These are phyloP conservation scores for Debaryomyces hansenii DNA, from an alignment of 805 yeast genomes.

Conservation along the genomic window DNA sequence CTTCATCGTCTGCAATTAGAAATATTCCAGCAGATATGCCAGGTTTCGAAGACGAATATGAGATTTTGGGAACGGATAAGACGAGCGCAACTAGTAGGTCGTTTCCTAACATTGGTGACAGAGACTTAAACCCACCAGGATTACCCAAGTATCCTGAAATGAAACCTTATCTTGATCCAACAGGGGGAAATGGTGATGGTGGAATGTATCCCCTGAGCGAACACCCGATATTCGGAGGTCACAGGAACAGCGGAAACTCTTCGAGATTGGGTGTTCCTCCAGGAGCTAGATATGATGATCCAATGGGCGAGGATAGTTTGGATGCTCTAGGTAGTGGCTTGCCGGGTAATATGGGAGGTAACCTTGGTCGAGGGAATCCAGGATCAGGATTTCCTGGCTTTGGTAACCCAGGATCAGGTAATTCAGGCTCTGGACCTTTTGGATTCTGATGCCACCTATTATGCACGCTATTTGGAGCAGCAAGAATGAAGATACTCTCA, in stretches of 20 bases:
- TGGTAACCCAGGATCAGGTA: slow-evolving; percentile 8
- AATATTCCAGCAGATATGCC: slow-evolving; percentile 46
- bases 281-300: slow-evolving; percentile 56
- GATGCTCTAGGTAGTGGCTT: slow-evolving; percentile 46
- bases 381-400: slow-evolving; percentile 10
- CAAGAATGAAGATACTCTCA: not conserved
- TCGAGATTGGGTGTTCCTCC: slow-evolving; percentile 39
- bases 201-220: slow-evolving; percentile 56
- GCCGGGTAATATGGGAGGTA: slow-evolving; percentile 37
- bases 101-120: slow-evolving; percentile 44
- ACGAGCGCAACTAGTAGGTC: slow-evolving; percentile 2
- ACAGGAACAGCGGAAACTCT: slow-evolving; percentile 18
- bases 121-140: slow-evolving; percentile 51
- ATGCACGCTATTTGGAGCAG: no score
- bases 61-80: slow-evolving; percentile 19
- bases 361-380: slow-evolving; percentile 8
- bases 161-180: slow-evolving; percentile 46
- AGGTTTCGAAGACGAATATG: slow-evolving; percentile 54
- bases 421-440: slow-evolving; percentile 6
- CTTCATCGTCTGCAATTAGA: not conserved
- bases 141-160: slow-evolving; percentile 41
- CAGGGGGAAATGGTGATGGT: slow-evolving; percentile 29
- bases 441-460: slow-evolving; percentile 1
- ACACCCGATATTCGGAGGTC: slow-evolving; percentile 51
- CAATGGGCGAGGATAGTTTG: slow-evolving; percentile 44